These are phyloP conservation scores for Starmerella riodocensis DNA, from an alignment of 805 yeast genomes.

Conservation along the genomic window DNA sequence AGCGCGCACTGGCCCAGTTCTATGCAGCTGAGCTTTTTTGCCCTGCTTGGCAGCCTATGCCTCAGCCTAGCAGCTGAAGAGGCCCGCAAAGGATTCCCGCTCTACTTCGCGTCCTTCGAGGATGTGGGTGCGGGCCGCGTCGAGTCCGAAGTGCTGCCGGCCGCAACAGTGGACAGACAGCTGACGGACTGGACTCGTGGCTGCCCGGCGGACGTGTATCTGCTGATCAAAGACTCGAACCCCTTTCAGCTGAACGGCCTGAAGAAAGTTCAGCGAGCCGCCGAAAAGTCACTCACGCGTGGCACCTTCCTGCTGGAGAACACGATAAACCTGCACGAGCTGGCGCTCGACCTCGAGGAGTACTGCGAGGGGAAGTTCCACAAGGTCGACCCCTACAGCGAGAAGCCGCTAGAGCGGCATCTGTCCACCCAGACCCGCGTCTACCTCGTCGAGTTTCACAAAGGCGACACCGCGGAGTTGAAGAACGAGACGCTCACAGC, in stretches of 20 bases:
- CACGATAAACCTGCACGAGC: constrained; percentile 17
- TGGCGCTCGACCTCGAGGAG: constrained; percentile 20
- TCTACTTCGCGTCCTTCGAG: constrained; percentile 22
- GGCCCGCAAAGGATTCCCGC: constrained; percentile 18
- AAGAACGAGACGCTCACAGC: constrained; percentile 47
- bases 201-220: constrained; percentile 22
- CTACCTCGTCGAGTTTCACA: constrained; percentile 17
- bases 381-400: constrained; percentile 3
- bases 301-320: constrained; percentile 19
- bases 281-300: constrained; percentile 19
- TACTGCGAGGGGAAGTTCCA: constrained; percentile 20
- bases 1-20: no score
- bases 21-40: no score
- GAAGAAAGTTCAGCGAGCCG: constrained; percentile 15
- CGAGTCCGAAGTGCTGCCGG: constrained; percentile 3
- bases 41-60: no score
- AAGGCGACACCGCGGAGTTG: constrained; percentile 27
- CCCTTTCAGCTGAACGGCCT: constrained; percentile 17
- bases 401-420: constrained; percentile 7
- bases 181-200: constrained; percentile 21
- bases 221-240: constrained; percentile 18
- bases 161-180: constrained; percentile 14
- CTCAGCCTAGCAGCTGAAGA: no score
- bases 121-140: constrained; percentile 16
- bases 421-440: constrained; percentile 18